phyloP scores from a whole-genome alignment of 2,329 filamentous ascomycete genomes.

The Leptoxyphium fumago region DNA sequence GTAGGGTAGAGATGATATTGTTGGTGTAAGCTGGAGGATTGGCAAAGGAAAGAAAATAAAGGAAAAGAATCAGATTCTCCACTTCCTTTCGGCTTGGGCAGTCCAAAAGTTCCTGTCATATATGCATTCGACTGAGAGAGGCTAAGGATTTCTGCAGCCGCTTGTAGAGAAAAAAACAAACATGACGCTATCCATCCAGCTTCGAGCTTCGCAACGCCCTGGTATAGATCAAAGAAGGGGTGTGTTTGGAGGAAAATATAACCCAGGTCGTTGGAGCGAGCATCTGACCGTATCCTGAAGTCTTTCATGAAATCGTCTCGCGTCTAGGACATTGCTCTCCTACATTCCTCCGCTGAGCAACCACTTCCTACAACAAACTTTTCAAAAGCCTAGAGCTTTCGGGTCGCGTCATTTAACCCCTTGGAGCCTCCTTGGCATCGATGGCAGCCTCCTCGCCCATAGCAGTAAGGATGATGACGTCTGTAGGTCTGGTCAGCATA shows the following conservation, averaged over 20 bases:
- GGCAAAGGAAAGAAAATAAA: too few relatives aligned
- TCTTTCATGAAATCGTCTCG: conserved; percentile 21
- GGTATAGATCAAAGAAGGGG: too few relatives aligned
- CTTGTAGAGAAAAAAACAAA: conserved; percentile 2
- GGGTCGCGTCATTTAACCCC: conserved; percentile 7
- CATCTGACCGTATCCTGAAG: conserved; percentile 33
- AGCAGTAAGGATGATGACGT: conserved; percentile 80
- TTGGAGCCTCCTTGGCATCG: conserved; percentile 85
- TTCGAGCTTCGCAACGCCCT: too few relatives aligned
- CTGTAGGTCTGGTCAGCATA: conserved; percentile 30
- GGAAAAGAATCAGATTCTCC: too few relatives aligned
- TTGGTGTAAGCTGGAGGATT: too few relatives aligned
- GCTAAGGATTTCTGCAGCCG: background rate
- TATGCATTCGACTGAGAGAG: background rate
- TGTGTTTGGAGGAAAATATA: background rate
- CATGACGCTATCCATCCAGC: conserved; percentile 3
- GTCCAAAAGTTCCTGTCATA: background rate
- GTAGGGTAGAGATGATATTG: too few relatives aligned
- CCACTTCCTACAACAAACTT: too few relatives aligned
- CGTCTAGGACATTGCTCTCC: background rate
- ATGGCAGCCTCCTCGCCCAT: conserved; percentile 93
- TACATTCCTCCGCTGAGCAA: too few relatives aligned
- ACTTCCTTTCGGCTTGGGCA: too few relatives aligned
- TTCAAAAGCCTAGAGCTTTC: background rate
- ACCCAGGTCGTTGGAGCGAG: background rate